Evolutionary conservation across 805 yeast genomes (phyloP), one percentile per base, ranked within the genome.

Genomic region (Ogataea angusta): DNA sequence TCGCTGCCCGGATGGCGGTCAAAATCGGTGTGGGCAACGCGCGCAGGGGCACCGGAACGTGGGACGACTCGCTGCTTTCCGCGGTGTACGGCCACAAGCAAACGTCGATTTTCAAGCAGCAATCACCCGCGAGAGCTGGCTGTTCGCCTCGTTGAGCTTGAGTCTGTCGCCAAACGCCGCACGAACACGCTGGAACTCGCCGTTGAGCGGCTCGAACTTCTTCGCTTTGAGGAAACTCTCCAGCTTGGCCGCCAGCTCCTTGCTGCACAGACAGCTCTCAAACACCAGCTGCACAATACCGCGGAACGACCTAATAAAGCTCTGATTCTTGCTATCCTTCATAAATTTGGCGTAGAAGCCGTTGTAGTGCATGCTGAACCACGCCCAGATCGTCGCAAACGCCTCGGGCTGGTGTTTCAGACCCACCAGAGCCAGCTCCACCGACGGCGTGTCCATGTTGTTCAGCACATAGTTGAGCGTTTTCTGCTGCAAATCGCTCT

Each of bases 351-450:
- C 52, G 10, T 67, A 67, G 78, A 85, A 80, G 23, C 60, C 59
- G 34, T 73, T 74, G 53, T 69, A 79, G 50, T 80, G 68, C 38
- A 70, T 53, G 30, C 51, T 62, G 58, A 71, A 80, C 87, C 88
- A 82, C 4, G 68, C 60, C 77, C 80, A 80, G 8, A 79, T 48
- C 30, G 57, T 48, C 6, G 63, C 53, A 46, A 36, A 58, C 34
- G 49, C 45, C 36, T 47, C 58, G 40, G 52, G 56, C 35, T 59
- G 70, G 56, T 63, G 67, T 54, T 62, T 68, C 48, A 72, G 60
- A 38, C 88, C 88, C 26, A 79, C 54, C n/a, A 82, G 59, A 0
- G 76, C 78, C 37, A 75, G 51, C 49, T 80, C 88, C 30, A 80
- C 70, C 52, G 75, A 56, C 21, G 66, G 68, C 7, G 74, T 65